Evolutionary conservation across 2,329 filamentous ascomycete species (phyloP).

Genomic region (Exophiala mesophila): DNA sequence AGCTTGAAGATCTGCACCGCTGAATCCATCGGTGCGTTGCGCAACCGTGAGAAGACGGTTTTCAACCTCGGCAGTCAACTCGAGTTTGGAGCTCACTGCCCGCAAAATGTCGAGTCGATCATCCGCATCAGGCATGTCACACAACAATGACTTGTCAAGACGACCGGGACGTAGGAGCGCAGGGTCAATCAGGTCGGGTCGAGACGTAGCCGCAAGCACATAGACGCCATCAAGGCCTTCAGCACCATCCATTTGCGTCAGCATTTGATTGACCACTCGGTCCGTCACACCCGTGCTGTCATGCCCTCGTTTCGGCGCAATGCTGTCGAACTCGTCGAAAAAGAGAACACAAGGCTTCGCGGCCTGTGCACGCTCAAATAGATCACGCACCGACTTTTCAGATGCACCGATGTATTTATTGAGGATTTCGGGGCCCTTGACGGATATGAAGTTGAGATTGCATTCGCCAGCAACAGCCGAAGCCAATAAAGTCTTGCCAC

Average conservation of each 20-base stretch:
- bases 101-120: slow-evolving; percentile 85
- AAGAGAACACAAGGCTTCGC: slow-evolving; percentile 92
- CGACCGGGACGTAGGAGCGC: slow-evolving; percentile 86
- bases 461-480: slow-evolving; percentile 97
- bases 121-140: slow-evolving; percentile 74
- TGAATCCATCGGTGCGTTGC: slow-evolving; percentile 77
- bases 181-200: slow-evolving; percentile 93
- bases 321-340: slow-evolving; percentile 98
- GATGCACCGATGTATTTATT: slow-evolving; percentile 99
- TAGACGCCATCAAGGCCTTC: slow-evolving; percentile 94
- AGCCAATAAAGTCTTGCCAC: slow-evolving; percentile 91
- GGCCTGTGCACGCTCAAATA: slow-evolving; percentile 88
- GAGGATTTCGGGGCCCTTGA: slow-evolving; percentile 95
- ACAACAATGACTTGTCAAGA: slow-evolving; percentile 87
- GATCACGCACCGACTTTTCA: slow-evolving; percentile 90
- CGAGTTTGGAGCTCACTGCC: slow-evolving; percentile 76
- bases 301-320: slow-evolving; percentile 93
- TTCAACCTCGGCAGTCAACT: slow-evolving; percentile 63
- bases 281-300: slow-evolving; percentile 98
- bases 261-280: slow-evolving; percentile 92
- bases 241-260: slow-evolving; percentile 98
- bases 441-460: slow-evolving; percentile 95
- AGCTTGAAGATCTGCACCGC: slow-evolving; percentile 89
- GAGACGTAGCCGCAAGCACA: slow-evolving; percentile 86
- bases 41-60: slow-evolving; percentile 69